phyloP scores from a whole-genome alignment of 352 stramenopile species.

The Phytophthora pistaciae region DNA sequence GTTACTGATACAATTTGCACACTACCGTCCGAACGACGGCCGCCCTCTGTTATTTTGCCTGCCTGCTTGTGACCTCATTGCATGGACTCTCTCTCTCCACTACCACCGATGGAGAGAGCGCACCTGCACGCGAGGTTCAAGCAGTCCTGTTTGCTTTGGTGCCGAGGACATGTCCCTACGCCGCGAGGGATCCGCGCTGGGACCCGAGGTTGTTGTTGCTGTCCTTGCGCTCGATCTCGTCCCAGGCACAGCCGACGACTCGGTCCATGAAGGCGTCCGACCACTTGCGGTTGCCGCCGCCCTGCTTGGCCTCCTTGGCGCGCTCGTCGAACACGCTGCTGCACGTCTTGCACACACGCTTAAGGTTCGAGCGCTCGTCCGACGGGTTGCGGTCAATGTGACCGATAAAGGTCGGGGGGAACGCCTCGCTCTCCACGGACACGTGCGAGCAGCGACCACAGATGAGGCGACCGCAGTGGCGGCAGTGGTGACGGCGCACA shows the following conservation, averaged over 20 bases:
- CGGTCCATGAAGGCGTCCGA: conserved; percentile 67
- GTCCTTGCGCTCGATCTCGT: conserved; percentile 60
- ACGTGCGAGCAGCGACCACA: conserved; percentile 83
- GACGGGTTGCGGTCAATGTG: conserved; percentile 49
- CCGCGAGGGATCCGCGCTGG: conserved; percentile 45
- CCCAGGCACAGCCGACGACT: conserved; percentile 67
- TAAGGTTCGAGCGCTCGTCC: conserved; percentile 55
- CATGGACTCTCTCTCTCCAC: conserved; percentile 21
- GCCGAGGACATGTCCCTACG: conserved; percentile 22
- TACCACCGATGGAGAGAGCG: conserved; percentile 28
- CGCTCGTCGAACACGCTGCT: conserved; percentile 81
- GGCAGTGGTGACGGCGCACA: conserved; percentile 86
- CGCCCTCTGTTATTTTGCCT: conserved; percentile 9
- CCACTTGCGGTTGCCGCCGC: conserved; percentile 49
- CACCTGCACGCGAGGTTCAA: conserved; percentile 17
- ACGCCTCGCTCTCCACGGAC: conserved; percentile 76
- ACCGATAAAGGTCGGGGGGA: conserved; percentile 67
- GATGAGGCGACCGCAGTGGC: conserved; percentile 84
- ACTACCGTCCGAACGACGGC: conserved; percentile 23
- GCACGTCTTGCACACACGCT: conserved; percentile 83
- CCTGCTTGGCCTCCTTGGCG: conserved; percentile 46
- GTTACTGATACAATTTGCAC: conserved; percentile 38
- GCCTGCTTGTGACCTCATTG: conserved; percentile 6
- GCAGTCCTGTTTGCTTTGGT: conserved; percentile 10
- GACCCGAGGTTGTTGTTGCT: conserved; percentile 37